Evolutionary conservation across 2,329 filamentous ascomycete genomes (phyloP), one percentile per base, ranked within the genome.

Genomic region (Sclerotiophoma versabilis): DNA sequence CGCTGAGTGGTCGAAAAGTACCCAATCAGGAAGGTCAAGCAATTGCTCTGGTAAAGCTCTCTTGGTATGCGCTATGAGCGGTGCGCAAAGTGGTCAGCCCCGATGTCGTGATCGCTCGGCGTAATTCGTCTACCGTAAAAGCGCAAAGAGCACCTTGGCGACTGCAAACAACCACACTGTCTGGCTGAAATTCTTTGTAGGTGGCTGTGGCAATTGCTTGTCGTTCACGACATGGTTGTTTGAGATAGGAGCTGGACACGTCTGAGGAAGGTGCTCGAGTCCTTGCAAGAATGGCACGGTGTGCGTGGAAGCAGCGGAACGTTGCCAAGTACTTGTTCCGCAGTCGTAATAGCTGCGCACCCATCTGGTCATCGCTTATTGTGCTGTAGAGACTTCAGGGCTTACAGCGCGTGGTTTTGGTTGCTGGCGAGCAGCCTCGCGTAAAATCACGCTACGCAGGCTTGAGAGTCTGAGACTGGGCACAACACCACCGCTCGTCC

Each of bases 11-110:
- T 43, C 45, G 43, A 41, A 37, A 37, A 12, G 34, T 14, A 32
- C 65, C 60, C 27, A 42, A 65, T 62, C 30, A 60, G 70, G 70
- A 66, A 72, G 70, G 70, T 70, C 59, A 59, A 59, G 49, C 49
- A 57, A 49, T 29, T 29, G 30, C 17, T 46, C 37, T 57, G 48
- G 57, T 57, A 51, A 52, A 54, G 46, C 34, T 36, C 25, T 59
- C 64, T 67, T 67, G 64, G 64, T 64, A 65, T 45, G 37, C 19
- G 58, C 41, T 56, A 45, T 47, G 49, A 57, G 55, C 58, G 59
- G 37, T 36, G 44, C 39, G 39, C 23, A 49, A 10, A 42, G 36
- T 45, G 47, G 55, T 34, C 54, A 57, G 46, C 49, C 30, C 34
- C 58, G 58, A 67, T 67, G 63, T 67, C 64, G 64, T 67, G 61